These are phyloP conservation scores for Aspergillus sp. DNA, from an alignment of 2,329 filamentous ascomycete species.

Conservation along the genomic window DNA sequence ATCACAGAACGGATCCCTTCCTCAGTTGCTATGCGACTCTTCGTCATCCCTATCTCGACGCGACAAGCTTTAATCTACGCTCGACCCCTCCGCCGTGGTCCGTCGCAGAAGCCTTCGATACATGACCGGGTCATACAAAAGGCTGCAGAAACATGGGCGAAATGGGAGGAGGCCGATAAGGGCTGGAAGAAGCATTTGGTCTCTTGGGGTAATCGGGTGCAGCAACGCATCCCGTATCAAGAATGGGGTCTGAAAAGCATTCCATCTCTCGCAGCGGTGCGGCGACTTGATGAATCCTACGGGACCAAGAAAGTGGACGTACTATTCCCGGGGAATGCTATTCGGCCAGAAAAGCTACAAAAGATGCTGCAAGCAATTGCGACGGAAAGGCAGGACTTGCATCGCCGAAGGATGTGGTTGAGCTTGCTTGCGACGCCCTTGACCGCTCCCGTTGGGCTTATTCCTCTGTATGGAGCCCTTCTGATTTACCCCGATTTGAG, in stretches of 20 bases:
- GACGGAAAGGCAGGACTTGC: constrained; percentile 76
- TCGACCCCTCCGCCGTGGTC: constrained; percentile 67
- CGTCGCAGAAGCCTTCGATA: constrained; percentile 57
- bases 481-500: neutral
- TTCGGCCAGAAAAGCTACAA: constrained; percentile 65
- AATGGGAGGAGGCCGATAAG: constrained; percentile 80
- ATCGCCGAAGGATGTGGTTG: constrained; percentile 75
- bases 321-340: constrained; percentile 71
- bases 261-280: constrained; percentile 72
- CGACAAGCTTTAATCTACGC: constrained; percentile 90
- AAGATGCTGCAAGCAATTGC: constrained; percentile 70
- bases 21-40: constrained; percentile 74
- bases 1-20: neutral
- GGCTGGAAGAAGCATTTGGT: constrained; percentile 91
- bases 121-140: constrained; percentile 71
- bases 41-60: constrained; percentile 89
- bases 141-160: constrained; percentile 75
- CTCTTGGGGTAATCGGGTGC: constrained; percentile 78
- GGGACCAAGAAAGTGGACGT: constrained; percentile 67
- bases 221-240: constrained; percentile 88
- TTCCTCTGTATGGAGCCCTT: constrained; percentile 71
- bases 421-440: constrained; percentile 82
- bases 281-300: constrained; percentile 64
- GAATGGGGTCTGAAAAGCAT: constrained; percentile 98
- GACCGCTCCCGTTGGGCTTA: constrained; percentile 75